Percentiles rank a stretch among this genome's conserved stretches.
Evolutionary conservation across 495 filamentous ascomycete genomes (phyloP).

Genomic region (Penicillium atrosanguineum): DNA sequence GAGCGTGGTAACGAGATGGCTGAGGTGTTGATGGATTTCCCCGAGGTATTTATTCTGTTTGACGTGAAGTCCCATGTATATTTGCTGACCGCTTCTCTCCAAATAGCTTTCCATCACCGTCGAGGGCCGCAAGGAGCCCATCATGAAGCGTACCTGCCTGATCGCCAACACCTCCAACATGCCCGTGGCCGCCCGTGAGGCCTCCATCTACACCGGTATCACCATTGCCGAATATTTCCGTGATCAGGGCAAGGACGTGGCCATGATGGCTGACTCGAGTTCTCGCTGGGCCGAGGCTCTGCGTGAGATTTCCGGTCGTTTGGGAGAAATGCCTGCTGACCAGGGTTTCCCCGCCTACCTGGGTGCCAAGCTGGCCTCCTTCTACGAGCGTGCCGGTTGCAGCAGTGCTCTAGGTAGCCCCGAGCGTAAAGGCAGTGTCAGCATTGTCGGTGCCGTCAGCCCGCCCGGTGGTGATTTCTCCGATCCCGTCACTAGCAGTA

Average conservation of each 20-base stretch:
- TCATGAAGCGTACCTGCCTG: constrained; percentile 99
- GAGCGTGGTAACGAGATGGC: constrained; percentile 99
- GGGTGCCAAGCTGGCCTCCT: constrained; percentile 92
- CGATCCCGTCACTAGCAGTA: constrained; percentile 92
- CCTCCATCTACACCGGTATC: constrained; percentile 98
- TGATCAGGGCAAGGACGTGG: constrained; percentile 95
- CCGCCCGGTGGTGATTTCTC: constrained; percentile 99
- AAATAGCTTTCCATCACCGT: constrained; percentile 79
- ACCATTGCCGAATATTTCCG: constrained; percentile 98
- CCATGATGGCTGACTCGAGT: constrained; percentile 99
- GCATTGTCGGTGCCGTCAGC: constrained; percentile 96
- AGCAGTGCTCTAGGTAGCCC: constrained; percentile 84
- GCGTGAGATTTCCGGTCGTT: constrained; percentile 97
- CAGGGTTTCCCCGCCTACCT: constrained; percentile 99
- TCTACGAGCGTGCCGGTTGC: constrained; percentile 97
- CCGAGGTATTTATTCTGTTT: constrained; percentile 52
- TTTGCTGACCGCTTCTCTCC: background rate
- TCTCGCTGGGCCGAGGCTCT: constrained; percentile 98
- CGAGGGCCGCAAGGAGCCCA: constrained; percentile 89
- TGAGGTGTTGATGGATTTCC: constrained; percentile 99
- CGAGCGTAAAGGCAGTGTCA: constrained; percentile 83
- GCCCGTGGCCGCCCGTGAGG: constrained; percentile 97
- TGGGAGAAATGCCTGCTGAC: constrained; percentile 99
- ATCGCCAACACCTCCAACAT: constrained; percentile 99
- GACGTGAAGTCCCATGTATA: background rate